Base-by-base conservation (phyloP, 108 stramenopile genomes). In the Pseudonitzschia multistriata region DNA sequence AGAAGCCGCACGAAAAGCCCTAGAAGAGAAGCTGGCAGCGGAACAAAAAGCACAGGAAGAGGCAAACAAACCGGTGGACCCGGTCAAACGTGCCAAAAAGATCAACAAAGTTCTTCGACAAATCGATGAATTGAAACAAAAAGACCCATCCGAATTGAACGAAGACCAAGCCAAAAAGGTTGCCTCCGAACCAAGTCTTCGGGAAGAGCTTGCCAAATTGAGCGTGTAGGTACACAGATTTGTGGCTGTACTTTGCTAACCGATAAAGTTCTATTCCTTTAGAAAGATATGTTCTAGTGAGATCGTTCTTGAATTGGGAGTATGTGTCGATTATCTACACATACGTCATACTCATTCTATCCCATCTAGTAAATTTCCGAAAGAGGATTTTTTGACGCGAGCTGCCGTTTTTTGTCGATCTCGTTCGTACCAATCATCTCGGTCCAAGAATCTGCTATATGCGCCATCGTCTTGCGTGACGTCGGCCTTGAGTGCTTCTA, bases 341-440 rank as follows among this genome's bases (percentile, higher is more conserved):
- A 17, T 45, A 17, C 11, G 13, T 45, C 7, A 13, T 10, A 6
- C 27, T 75, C 53, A 87, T 65, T 88, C 87, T 49, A 91, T 83
- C 10, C 90, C 87, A 72, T 88, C 84, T 56, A 91, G 48, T 6
- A 92, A 72, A 28, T 76, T 76, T 1, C 88, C 88, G 50, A 89
- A 89, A 27, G 79, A 83, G 0, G 74, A 81, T 52, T 86, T 88
- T 13, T 90, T 70, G 40, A 78, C 45, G 22, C 86, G 68, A 34
- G 79, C 77, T 2, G 86, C 76, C 40, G 74, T 77, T 25, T 78
- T 73, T 62, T 81, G 80, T 17, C 91, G 87, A 42, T 91, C 86
- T 1, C 84, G 53, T 61, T 92, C 87, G 68, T 97, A 97, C 96
- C 96, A 97, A 37, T 93, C 88, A 60, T 97, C 96, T 64, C 86